Conservation (phyloP, 2,329 filamentous ascomycete species). For the Fusarium buxicola region DNA sequence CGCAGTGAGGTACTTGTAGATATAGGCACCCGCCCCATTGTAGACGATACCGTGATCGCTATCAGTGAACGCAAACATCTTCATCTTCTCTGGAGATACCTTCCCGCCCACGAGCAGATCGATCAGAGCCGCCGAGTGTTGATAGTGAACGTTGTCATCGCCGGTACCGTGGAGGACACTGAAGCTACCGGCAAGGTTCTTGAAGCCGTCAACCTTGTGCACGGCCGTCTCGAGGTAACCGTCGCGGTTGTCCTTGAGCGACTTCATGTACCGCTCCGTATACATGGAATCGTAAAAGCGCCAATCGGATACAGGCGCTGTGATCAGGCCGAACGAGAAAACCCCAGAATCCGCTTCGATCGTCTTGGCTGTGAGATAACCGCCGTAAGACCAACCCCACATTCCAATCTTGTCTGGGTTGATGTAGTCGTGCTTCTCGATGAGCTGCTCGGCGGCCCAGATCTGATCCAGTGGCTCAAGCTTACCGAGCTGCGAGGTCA, state of each 20-base stretch:
- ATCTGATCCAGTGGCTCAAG: conserved; percentile 75
- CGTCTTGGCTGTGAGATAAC: conserved; percentile 74
- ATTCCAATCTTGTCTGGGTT: conserved; percentile 71
- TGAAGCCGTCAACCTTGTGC: conserved; percentile 68
- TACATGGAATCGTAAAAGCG: conserved; percentile 79
- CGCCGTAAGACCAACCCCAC: conserved; percentile 77
- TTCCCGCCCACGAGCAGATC: conserved; percentile 70
- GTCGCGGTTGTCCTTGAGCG: conserved; percentile 62
- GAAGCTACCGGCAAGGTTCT: conserved; percentile 69
- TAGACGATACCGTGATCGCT: conserved; percentile 72
- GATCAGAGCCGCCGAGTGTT: conserved; percentile 71
- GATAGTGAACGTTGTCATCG: conserved; percentile 79
- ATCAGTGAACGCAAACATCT: conserved; percentile 74
- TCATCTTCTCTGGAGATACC: conserved; percentile 70
- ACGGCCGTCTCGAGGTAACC: conserved; percentile 73
- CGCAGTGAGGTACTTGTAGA: conserved; percentile 73
- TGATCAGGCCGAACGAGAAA: conserved; percentile 72
- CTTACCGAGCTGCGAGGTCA: conserved; percentile 69
- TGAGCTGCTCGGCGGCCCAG: conserved; percentile 70
- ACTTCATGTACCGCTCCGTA: conserved; percentile 80
- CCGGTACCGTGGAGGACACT: conserved; percentile 74
- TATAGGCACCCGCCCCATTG: conserved; percentile 64
- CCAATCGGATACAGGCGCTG: conserved; percentile 76
- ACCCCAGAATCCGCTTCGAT: conserved; percentile 70
- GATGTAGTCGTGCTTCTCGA: conserved; percentile 62